These are phyloP conservation scores for Saccharum hybrid DNA, from an alignment of 202 grass and related monocot genomes.

Conservation along the genomic window DNA sequence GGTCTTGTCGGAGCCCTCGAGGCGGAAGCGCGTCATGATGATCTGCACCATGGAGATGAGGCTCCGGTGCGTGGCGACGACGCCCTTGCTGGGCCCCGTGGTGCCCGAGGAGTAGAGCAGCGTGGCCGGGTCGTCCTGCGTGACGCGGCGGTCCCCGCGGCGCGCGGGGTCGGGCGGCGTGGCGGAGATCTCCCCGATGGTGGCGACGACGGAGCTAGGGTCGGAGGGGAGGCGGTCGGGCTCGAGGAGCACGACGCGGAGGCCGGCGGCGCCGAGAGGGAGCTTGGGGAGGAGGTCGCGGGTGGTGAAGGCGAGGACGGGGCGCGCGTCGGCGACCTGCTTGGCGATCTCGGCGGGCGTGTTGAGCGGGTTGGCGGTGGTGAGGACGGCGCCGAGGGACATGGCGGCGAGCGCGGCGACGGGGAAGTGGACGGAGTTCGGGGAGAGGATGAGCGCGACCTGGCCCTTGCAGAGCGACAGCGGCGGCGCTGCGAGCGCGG, in stretches of 20 bases:
- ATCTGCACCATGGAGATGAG: conserved; percentile 97
- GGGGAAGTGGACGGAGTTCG: conserved; percentile 90
- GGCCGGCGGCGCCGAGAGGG: conserved; percentile 21
- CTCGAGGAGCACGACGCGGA: conserved; percentile 81
- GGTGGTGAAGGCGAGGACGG: conserved; percentile 81
- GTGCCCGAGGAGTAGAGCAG: conserved; percentile 98
- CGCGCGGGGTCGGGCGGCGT: conserved; percentile 50
- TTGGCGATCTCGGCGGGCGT: conserved; percentile 79
- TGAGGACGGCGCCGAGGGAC: conserved; percentile 85
- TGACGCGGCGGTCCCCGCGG: conserved; percentile 46
- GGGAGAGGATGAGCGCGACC: conserved; percentile 83
- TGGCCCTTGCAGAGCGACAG: conserved; percentile 74
- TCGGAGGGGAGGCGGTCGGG: conserved; percentile 24
- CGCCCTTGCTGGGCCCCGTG: conserved; percentile 92
- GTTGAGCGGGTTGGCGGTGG: conserved; percentile 91
- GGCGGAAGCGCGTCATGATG: conserved; percentile 78
- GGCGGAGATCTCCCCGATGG: conserved; percentile 70
- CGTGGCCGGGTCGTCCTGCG: conserved; percentile 83
- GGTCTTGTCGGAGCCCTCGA: conserved; percentile 47
- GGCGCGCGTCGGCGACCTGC: conserved; percentile 74
- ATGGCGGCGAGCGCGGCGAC: conserved; percentile 83
- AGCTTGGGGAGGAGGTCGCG: conserved; percentile 75
- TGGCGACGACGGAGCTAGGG: conserved; percentile 56
- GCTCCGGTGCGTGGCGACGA: conserved; percentile 84
- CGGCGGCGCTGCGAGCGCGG: conserved; percentile 71